A percentile compares a stretch with the other conserved stretches of the same genome.
Conservation (phyloP, 768 basidiomycete species). For the Rhizopogon vesiculosus region DNA sequence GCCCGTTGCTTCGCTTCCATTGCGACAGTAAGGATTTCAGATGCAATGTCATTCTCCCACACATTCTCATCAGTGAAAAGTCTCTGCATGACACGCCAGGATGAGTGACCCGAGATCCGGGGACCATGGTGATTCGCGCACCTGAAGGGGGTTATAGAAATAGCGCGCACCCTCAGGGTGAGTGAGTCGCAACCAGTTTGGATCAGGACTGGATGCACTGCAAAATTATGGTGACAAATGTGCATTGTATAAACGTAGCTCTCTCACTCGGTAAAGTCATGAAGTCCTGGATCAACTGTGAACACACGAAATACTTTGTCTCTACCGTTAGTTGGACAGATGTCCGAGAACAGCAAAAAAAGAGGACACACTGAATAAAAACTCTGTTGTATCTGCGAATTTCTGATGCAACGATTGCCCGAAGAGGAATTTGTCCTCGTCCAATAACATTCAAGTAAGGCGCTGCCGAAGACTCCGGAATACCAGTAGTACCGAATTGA, state of each 20-base stretch:
- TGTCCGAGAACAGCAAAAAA: neutral
- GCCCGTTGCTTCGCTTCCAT: neutral
- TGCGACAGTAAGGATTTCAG: neutral
- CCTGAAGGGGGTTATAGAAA: constrained; percentile 40
- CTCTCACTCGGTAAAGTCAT: neutral
- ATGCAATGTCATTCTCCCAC: neutral
- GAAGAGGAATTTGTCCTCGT: neutral
- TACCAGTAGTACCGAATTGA: no score
- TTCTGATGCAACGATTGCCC: neutral
- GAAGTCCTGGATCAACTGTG: neutral
- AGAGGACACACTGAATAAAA: neutral
- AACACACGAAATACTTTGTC: neutral
- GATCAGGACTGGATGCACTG: neutral
- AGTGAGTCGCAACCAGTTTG: constrained; percentile 5
- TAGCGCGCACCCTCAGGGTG: constrained; percentile 57
- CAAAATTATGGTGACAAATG: neutral
- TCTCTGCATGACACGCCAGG: constrained; percentile 20
- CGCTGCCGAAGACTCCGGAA: neutral
- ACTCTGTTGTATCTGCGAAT: neutral
- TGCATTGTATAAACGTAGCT: neutral
- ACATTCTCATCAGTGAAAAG: constrained; percentile 32
- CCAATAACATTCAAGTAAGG: neutral
- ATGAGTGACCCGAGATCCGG: neutral
- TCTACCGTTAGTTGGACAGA: neutral
- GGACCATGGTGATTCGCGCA: constrained; percentile 11